phyloP scores from a whole-genome alignment of 2,329 filamentous ascomycete species.

The Colletotrichum sp. region DNA sequence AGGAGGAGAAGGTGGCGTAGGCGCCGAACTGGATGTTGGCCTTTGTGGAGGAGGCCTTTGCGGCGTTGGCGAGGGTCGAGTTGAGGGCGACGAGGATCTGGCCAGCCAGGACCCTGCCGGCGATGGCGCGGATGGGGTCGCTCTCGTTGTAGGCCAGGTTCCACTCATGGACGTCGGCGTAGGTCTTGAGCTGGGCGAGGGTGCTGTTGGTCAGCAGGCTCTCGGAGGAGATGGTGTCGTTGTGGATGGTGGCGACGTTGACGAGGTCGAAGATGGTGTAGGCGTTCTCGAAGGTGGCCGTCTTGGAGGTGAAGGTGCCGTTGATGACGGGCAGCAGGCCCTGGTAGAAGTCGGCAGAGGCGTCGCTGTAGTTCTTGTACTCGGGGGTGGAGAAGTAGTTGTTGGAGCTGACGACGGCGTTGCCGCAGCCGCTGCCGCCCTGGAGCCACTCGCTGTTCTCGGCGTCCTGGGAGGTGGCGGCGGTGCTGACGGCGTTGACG shows the following conservation, averaged over 20 bases:
- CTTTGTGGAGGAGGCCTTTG: conserved; percentile 46
- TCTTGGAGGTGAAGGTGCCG: conserved; percentile 48
- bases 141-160: conserved; percentile 81
- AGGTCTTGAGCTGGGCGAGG: conserved; percentile 67
- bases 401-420: conserved; percentile 58
- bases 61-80: conserved; percentile 44
- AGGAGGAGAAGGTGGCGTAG: conserved; percentile 65
- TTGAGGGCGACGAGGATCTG: conserved; percentile 59
- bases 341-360: conserved; percentile 65
- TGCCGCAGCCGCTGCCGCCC: conserved; percentile 60
- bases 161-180: conserved; percentile 82
- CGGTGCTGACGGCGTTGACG: conserved; percentile 63
- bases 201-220: conserved; percentile 63
- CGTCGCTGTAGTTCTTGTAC: conserved; percentile 46
- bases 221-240: conserved; percentile 60
- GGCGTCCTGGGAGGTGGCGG: conserved; percentile 56
- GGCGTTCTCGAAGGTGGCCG: conserved; percentile 61
- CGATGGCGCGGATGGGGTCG: conserved; percentile 66
- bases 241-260: conserved; percentile 65
- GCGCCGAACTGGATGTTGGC: conserved; percentile 63
- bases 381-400: conserved; percentile 54
- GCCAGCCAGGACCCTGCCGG: conserved; percentile 60
- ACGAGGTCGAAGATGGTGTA: conserved; percentile 67
- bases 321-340: conserved; percentile 59
- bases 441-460: conserved; percentile 65